These are phyloP conservation scores for Psilocybe subaeruginosa DNA, from an alignment of 768 basidiomycete genomes.

Conservation along the genomic window DNA sequence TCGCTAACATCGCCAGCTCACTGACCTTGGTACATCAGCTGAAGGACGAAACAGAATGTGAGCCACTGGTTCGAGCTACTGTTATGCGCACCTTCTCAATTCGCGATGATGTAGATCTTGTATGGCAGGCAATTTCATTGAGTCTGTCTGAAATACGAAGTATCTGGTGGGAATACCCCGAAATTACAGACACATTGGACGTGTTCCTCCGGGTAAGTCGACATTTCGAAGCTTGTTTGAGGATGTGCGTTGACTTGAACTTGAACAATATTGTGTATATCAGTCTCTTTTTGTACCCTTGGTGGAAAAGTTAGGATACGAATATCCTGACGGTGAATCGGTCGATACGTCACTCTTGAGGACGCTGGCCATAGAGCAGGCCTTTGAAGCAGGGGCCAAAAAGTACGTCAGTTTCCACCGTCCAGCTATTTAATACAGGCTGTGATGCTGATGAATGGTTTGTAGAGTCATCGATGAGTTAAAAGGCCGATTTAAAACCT, in stretches of 20 bases:
- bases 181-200: slow-evolving; percentile 54
- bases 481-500: slow-evolving; percentile 67
- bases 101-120: slow-evolving; percentile 58
- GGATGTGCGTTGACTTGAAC: background rate
- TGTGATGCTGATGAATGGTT: slow-evolving; percentile 6
- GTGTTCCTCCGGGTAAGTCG: slow-evolving; percentile 60
- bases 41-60: slow-evolving; percentile 77
- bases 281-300: slow-evolving; percentile 75
- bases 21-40: slow-evolving; percentile 74
- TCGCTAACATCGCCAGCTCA: slow-evolving; percentile 73
- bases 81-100: background rate
- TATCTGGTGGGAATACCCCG: slow-evolving; percentile 85
- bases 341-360: slow-evolving; percentile 73
- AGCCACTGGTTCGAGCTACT: background rate
- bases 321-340: slow-evolving; percentile 66
- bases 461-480: slow-evolving; percentile 77
- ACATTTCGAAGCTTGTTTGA: background rate
- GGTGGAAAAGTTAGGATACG: slow-evolving; percentile 78
- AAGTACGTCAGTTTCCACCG: slow-evolving; percentile 20
- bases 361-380: slow-evolving; percentile 67
- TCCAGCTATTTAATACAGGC: background rate
- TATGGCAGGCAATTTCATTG: slow-evolving; percentile 73
- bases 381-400: slow-evolving; percentile 33
- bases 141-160: slow-evolving; percentile 56
- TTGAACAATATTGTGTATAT: background rate